Evolutionary conservation across 805 yeast species (phyloP).

Genomic region (Priceomyces carsonii): DNA sequence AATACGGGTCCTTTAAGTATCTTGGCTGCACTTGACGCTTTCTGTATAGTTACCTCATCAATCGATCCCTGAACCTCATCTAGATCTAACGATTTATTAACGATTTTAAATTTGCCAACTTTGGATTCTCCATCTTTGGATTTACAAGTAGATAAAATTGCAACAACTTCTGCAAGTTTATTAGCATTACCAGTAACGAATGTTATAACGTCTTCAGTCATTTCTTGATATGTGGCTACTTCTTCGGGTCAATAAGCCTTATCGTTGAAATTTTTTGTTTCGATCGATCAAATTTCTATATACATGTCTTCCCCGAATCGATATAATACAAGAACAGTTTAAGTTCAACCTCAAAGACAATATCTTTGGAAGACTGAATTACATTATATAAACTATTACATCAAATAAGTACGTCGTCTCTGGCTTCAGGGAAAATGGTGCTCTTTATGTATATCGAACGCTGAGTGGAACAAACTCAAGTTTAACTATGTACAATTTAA

Average conservation of each 20-base stretch:
- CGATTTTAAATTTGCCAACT: conserved; percentile 54
- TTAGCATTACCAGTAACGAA: conserved; percentile 89
- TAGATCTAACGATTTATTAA: conserved; percentile 71
- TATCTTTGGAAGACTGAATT: too few species aligned
- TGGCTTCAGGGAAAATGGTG: too few species aligned
- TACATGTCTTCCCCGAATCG: too few species aligned
- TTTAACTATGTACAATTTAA: too few species aligned
- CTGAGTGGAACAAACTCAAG: too few species aligned
- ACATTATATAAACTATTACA: too few species aligned
- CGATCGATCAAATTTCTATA: background rate
- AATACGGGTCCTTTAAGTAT: conserved; percentile 75
- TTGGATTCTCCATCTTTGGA: conserved; percentile 20
- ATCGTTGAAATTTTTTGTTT: too few species aligned
- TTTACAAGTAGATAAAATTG: conserved; percentile 53
- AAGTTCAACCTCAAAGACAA: too few species aligned
- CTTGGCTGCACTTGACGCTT: conserved; percentile 72
- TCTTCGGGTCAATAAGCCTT: too few species aligned
- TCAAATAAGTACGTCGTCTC: too few species aligned
- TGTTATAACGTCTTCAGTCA: conserved; percentile 39
- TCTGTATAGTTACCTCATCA: conserved; percentile 76
- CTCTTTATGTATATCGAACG: too few species aligned
- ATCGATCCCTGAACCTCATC: conserved; percentile 91
- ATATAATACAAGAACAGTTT: too few species aligned
- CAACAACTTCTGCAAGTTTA: conserved; percentile 81
- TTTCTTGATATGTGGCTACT: conserved; percentile 1